phyloP scores from a whole-genome alignment of 768 basidiomycete species.

The Suillus subaureus region DNA sequence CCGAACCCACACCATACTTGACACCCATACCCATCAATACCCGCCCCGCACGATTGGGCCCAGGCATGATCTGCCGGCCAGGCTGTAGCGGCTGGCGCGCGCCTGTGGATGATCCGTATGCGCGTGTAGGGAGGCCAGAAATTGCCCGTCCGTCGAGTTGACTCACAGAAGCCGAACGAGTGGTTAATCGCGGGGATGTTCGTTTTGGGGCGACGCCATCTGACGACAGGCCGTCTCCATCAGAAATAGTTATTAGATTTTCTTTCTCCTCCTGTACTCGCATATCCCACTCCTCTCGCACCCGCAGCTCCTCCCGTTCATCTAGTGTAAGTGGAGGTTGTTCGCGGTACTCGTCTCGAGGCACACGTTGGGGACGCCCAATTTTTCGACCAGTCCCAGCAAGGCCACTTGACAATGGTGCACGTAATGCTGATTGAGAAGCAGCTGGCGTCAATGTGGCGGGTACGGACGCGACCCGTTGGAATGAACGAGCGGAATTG shows the following conservation, averaged over 20 bases:
- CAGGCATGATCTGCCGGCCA: conserved; percentile 45
- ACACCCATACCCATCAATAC: conserved; percentile 48
- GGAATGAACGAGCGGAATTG: conserved; percentile 52
- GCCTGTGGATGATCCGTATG: conserved; percentile 30
- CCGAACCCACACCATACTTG: conserved; percentile 32
- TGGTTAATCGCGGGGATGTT: conserved; percentile 29
- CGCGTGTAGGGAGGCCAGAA: conserved; percentile 34
- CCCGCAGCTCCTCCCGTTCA: conserved; percentile 37
- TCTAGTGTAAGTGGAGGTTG: conserved; percentile 23
- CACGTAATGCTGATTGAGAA: conserved; percentile 28
- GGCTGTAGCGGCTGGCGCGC: conserved; percentile 40
- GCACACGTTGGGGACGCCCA: conserved; percentile 38
- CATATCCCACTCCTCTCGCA: conserved; percentile 33
- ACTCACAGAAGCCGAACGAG: conserved; percentile 34
- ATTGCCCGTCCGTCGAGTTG: conserved; percentile 38
- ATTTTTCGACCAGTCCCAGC: conserved; percentile 38
- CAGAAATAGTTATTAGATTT: conserved; percentile 34
- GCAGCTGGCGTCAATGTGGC: conserved; percentile 36
- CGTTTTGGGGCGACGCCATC: conserved; percentile 25
- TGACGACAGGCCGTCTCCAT: conserved; percentile 27
- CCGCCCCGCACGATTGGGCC: conserved; percentile 50
- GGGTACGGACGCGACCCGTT: conserved; percentile 68
- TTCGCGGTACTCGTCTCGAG: conserved; percentile 39
- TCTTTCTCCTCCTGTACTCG: conserved; percentile 43
- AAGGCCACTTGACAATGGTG: conserved; percentile 34